A percentile compares a stretch with the other conserved stretches of the same genome.
Evolutionary conservation across 2,329 filamentous ascomycete genomes (phyloP).

Genomic region (Ophiocordyceps camponoti-rufipedis): DNA sequence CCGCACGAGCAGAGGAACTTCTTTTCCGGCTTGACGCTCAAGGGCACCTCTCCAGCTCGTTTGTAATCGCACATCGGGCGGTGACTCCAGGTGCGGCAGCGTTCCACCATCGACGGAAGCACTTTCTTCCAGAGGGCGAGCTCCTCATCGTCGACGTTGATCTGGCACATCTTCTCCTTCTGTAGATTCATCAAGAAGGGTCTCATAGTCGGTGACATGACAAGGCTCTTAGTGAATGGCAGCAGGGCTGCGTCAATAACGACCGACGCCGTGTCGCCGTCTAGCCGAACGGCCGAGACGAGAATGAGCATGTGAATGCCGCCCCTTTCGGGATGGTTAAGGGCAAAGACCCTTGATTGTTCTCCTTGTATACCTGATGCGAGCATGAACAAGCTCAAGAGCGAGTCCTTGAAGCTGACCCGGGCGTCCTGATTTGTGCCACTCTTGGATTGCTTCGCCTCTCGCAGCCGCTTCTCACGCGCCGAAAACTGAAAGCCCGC

Average conservation of each 20-base stretch:
- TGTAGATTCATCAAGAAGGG: conserved; percentile 19
- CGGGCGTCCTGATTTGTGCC: conserved; percentile 14
- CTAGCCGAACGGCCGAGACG: conserved; percentile 24
- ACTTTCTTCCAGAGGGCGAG: conserved; percentile 31
- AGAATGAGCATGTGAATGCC: conserved; percentile 18
- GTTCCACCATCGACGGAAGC: conserved; percentile 25
- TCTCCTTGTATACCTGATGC: conserved; percentile 24
- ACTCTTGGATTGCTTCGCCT: conserved; percentile 6
- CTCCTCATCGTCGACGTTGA: conserved; percentile 34
- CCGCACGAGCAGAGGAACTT: conserved; percentile 27
- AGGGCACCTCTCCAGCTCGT: conserved; percentile 15
- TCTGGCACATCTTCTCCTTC: conserved; percentile 16
- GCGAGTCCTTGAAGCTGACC: conserved; percentile 28
- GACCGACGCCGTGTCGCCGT: conserved; percentile 20
- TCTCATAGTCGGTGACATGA: conserved; percentile 14
- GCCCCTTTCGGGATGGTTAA: conserved; percentile 16
- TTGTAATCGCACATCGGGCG: conserved; percentile 23
- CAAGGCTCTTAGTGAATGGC: conserved; percentile 18
- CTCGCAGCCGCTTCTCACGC: conserved; percentile 20
- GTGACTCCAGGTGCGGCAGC: conserved; percentile 30
- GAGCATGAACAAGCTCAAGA: conserved; percentile 28
- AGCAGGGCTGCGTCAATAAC: conserved; percentile 29
- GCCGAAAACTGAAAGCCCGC: conserved; percentile 21
- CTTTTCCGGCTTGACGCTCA: conserved; percentile 16
- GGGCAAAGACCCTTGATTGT: conserved; percentile 24